These are phyloP conservation scores for Oxytropis ochrocephala DNA, from an alignment of 306 rosid species.

Conservation along the genomic window DNA sequence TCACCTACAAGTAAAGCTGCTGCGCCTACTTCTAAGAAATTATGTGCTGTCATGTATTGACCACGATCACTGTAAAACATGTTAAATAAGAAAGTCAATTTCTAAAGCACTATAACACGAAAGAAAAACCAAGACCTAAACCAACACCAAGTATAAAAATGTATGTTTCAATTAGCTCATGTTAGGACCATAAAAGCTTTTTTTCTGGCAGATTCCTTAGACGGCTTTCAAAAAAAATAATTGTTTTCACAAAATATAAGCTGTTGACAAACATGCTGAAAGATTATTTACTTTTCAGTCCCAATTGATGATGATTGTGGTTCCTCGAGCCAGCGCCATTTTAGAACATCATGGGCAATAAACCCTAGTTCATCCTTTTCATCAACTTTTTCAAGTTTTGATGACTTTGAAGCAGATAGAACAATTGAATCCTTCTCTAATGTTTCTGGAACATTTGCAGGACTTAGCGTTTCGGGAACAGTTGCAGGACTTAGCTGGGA, in stretches of 20 bases:
- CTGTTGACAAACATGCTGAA: neutral
- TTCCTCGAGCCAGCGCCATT: slow-evolving; percentile 97
- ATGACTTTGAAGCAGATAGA: slow-evolving; percentile 58
- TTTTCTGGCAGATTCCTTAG: neutral
- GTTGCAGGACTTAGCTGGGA: slow-evolving; percentile 58
- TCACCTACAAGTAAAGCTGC: slow-evolving; percentile 90
- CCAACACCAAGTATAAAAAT: slow-evolving; percentile 7
- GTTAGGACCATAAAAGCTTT: neutral
- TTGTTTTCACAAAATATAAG: neutral
- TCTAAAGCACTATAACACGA: slow-evolving; percentile 7
- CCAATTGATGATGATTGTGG: slow-evolving; percentile 45
- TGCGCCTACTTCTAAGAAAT: slow-evolving; percentile 91
- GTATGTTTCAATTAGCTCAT: neutral
- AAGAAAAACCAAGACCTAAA: slow-evolving; percentile 1
- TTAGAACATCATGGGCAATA: slow-evolving; percentile 72
- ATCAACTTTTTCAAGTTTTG: slow-evolving; percentile 56
- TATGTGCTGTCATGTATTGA: slow-evolving; percentile 67
- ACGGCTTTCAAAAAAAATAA: neutral
- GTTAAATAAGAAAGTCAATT: slow-evolving; percentile 20
- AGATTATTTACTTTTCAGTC: slow-evolving; percentile 54
- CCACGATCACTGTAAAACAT: slow-evolving; percentile 56
- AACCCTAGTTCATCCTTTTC: slow-evolving; percentile 63
- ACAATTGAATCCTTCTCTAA: slow-evolving; percentile 53
- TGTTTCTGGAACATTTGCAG: slow-evolving; percentile 50
- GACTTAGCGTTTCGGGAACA: slow-evolving; percentile 44